A percentile compares a stretch with the other conserved stretches of the same genome.
These are phyloP conservation scores for Naganishia onofrii DNA, from an alignment of 768 basidiomycete species.

Conservation along the genomic window DNA sequence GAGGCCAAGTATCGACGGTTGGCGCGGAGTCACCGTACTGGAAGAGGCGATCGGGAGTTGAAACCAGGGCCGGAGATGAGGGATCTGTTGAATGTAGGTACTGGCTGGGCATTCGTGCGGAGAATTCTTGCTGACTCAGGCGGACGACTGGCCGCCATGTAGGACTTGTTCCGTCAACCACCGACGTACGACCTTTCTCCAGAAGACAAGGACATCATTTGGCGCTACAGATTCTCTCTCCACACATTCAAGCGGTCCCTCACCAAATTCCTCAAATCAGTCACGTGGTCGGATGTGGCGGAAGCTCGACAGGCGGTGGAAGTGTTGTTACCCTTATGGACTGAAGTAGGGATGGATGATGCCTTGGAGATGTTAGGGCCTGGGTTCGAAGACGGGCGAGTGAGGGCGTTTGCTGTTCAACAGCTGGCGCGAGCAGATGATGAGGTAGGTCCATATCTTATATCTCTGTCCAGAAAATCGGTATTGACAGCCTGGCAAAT, in stretches of 20 bases:
- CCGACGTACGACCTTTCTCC: slow-evolving; percentile 81
- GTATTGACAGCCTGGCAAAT: slow-evolving; percentile 16
- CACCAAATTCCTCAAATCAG: slow-evolving; percentile 95
- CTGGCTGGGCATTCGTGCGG: too few species aligned
- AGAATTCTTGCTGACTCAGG: too few species aligned
- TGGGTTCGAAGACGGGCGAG: slow-evolving; percentile 65
- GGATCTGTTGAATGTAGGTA: slow-evolving; percentile 80
- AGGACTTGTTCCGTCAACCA: slow-evolving; percentile 88
- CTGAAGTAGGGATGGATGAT: slow-evolving; percentile 93
- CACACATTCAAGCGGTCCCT: slow-evolving; percentile 81
- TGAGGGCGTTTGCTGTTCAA: slow-evolving; percentile 88
- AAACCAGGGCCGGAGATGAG: slow-evolving; percentile 95
- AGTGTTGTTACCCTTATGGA: slow-evolving; percentile 91
- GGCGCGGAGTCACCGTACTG: slow-evolving; percentile 89
- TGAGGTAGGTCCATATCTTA: slow-evolving; percentile 65
- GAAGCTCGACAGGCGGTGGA: slow-evolving; percentile 99
- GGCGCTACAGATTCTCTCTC: slow-evolving; percentile 99
- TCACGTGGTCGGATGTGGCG: slow-evolving; percentile 92
- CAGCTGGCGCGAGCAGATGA: slow-evolving; percentile 89
- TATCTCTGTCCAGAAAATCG: slow-evolving; percentile 24
- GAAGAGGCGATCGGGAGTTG: slow-evolving; percentile 88
- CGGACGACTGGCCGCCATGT: not conserved
- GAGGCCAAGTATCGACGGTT: slow-evolving; percentile 94
- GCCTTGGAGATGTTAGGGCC: slow-evolving; percentile 93
- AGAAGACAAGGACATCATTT: slow-evolving; percentile 92